Base-by-base conservation (phyloP, 805 yeast species). In the Debaryomyces prosopidis region DNA sequence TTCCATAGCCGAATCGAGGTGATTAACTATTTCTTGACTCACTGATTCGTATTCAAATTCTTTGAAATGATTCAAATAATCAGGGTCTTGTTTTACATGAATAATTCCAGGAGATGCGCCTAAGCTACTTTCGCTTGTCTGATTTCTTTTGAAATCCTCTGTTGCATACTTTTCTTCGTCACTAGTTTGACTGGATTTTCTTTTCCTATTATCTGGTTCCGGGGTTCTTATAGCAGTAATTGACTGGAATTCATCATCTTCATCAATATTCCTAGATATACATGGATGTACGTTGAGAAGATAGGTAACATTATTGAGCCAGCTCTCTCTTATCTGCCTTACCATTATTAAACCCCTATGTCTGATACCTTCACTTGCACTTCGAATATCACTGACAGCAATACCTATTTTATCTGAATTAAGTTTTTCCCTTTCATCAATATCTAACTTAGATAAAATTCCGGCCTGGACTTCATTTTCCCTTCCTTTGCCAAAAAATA, bases 401-500 rank as follows among this genome's bases (percentile, higher is more conserved):
- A 56, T 30, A 19, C 36, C 39, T 36, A 52, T 35, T 5, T 32
- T 6, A 18, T 39, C 40, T 12, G 34, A 28, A 6, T 17, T 10
- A 2, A 55, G 34, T 4, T 35, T 27, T 11, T 20, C 39, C 26
- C 34, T 39, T n/a, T 44, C 47, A 11, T 26, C 36, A 11, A 41
- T 36, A 16, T 26, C 35, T n/a, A 46, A 36, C 17, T 44, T 38
- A 5, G 42, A 12, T 23, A 40, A 42, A 11, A 50, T 32, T 8
- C 39, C 27, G 27, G 39, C 44, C 34, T 39, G 32, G 3, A 27
- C 12, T 17, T 38, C 41, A 20, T 38, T 38, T 12, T 47, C 45
- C 15, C 50, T 38, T 31, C 44, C 37, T 26, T 34, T 33, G 34
- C 52, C 47, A 41, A 37, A 55, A 36, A 53, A 55, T 17, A 61